These are phyloP conservation scores for Fusarium sp. DNA, from an alignment of 2,329 filamentous ascomycete species.

Conservation along the genomic window DNA sequence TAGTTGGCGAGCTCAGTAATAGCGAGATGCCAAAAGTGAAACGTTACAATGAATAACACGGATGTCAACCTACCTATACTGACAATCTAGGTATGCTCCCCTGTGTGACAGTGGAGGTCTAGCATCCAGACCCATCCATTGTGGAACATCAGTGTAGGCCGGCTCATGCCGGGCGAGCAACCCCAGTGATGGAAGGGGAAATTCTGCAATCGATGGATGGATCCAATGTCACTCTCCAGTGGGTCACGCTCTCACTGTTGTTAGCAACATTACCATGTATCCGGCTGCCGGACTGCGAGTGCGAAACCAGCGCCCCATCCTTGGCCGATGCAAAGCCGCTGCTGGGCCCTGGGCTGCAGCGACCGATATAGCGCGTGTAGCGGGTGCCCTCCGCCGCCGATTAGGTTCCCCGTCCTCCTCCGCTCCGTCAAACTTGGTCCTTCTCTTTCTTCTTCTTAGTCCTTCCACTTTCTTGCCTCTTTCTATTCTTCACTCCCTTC, in stretches of 20 bases:
- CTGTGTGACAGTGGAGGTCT: neutral
- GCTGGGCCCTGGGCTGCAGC: constrained; percentile 21
- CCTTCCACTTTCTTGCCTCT: constrained; percentile 10
- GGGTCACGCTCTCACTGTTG: neutral
- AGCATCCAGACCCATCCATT: neutral
- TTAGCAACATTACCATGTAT: neutral
- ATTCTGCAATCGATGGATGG: neutral
- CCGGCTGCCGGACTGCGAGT: constrained; percentile 9
- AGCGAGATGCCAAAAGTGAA: neutral
- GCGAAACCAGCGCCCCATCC: constrained; percentile 4
- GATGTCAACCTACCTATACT: no score
- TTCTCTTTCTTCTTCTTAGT: constrained; percentile 19
- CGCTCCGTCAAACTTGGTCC: constrained; percentile 41
- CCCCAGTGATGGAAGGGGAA: neutral
- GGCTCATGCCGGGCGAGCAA: neutral
- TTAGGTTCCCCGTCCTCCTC: constrained; percentile 30
- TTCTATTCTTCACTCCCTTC: constrained; percentile 11
- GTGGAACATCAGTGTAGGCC: neutral
- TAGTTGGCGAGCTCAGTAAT: neutral
- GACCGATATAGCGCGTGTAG: constrained; percentile 1
- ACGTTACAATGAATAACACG: neutral
- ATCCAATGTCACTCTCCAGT: neutral
- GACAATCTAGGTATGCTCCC: neutral
- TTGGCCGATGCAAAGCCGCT: constrained; percentile 26
- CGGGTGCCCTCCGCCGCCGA: constrained; percentile 22